Evolutionary conservation across 192 early-diverging fungal genomes (phyloP), one percentile per base, ranked within the genome.

Genomic region (Phycomyces blakesleeanus): DNA sequence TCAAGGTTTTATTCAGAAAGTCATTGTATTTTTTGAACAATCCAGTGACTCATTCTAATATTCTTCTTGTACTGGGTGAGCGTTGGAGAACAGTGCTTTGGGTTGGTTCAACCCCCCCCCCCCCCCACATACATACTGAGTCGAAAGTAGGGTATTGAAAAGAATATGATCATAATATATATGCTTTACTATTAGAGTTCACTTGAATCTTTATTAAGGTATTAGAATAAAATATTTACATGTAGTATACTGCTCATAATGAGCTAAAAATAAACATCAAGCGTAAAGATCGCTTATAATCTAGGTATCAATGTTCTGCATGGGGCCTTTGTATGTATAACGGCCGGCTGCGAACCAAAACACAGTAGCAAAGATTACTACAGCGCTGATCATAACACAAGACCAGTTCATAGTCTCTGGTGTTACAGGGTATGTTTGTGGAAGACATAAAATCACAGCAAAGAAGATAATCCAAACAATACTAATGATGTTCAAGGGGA

Each of bases 341-440:
- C 66, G 72, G 26, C 76, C 78, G 38, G 57, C 68, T 18, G 67
- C 59, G 39, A 75, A 73, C 76, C 75, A 80, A 55, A 77, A 73
- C 5, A 57, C 59, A 49, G 77, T 59, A 40, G 76, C 66, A 41
- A 75, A 73, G 1, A 75, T 8, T 14, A 73, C 63, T 0, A 63
- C 42, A 0, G 61, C 67, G 0, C 65, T 67, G 7, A 80, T 74
- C 60, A 80, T 80, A 8, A 77, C 56, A 34, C 71, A 22, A 1
- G 78, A 72, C 16, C 68, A 80, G 53, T 80, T 80, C 78, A 80
- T 80, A 34, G 66, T 71, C 16, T 47, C 21, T 0, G 70, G 25
- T 7, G 40, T 58, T 6, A 80, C 78, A 1, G 78, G 78, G 9
- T 42, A 26, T 0, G 61, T 8, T 1, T 53, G 41, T 4, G 78